These are phyloP conservation scores for Ustilago loliicola DNA, from an alignment of 1,284 basidiomycete genomes.

Conservation along the genomic window DNA sequence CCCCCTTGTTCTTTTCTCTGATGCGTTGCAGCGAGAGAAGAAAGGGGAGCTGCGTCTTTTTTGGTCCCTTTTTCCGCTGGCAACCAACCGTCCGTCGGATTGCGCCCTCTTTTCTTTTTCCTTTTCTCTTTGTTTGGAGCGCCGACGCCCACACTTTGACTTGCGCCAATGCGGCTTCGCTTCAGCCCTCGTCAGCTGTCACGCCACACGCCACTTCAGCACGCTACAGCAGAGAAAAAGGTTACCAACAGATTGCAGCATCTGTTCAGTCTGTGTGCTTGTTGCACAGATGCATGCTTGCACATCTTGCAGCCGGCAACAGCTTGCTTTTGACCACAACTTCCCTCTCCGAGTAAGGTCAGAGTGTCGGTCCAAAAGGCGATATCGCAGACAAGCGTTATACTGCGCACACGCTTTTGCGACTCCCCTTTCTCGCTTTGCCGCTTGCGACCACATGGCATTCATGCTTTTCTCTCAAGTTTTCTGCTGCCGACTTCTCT, in stretches of 20 bases:
- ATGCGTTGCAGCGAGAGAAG: background rate
- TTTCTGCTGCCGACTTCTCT: background rate
- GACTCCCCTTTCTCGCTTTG: too few species aligned
- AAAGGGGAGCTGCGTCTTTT: slow-evolving; percentile 4
- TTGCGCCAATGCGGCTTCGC: background rate
- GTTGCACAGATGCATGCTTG: background rate
- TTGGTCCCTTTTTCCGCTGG: slow-evolving; percentile 5
- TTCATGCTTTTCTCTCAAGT: background rate
- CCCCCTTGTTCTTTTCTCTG: background rate
- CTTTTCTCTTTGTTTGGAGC: slow-evolving; percentile 14
- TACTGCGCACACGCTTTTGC: background rate
- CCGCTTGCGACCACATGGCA: background rate
- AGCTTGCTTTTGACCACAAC: background rate
- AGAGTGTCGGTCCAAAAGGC: too few species aligned
- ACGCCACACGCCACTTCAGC: slow-evolving; percentile 1
- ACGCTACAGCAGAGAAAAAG: too few species aligned
- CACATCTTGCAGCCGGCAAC: background rate
- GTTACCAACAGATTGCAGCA: background rate
- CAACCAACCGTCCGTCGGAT: background rate
- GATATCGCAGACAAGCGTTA: background rate
- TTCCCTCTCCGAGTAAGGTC: too few species aligned
- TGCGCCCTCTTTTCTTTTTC: background rate
- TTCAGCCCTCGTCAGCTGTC: slow-evolving; percentile 12
- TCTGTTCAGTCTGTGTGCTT: background rate
- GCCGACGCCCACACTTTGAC: background rate